phyloP scores from a whole-genome alignment of 78 protist species.

The Dictyostelium firmibasis region DNA sequence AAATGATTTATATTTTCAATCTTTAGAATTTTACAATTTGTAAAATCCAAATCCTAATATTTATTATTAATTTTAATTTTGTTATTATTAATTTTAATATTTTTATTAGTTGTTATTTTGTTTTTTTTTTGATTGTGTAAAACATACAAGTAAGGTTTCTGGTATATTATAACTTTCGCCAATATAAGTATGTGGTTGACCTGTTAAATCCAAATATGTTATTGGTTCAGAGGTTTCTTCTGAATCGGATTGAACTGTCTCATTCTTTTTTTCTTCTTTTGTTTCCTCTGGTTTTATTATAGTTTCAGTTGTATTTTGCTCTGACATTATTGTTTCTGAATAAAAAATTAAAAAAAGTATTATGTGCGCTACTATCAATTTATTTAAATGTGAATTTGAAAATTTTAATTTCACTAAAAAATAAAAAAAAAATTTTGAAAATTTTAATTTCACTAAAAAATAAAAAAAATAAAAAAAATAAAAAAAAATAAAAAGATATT shows the following conservation, averaged over 20 bases:
- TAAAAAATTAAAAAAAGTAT: background rate
- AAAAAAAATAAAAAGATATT: background rate
- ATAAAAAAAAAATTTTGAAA: background rate
- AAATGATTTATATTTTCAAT: constrained; percentile 57
- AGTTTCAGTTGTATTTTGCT: background rate
- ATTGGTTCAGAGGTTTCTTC: background rate
- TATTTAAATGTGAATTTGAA: background rate
- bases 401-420: background rate
- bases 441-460: background rate
- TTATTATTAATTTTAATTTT: background rate
- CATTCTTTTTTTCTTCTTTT: background rate
- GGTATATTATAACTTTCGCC: constrained; percentile 64
- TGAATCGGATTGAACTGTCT: background rate
- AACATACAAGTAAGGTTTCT: constrained; percentile 8
- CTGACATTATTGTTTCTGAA: background rate
- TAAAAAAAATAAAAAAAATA: background rate
- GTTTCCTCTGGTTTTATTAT: background rate
- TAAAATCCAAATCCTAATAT: constrained; percentile 54
- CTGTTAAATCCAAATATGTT: constrained; percentile 53
- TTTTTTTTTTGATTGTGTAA: background rate
- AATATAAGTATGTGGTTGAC: constrained; percentile 51
- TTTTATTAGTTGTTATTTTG: too few relatives aligned
- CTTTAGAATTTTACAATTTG: constrained; percentile 60
- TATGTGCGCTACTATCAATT: background rate
- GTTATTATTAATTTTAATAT: background rate